Base-by-base conservation (phyloP, 1,284 basidiomycete species). In the Mycena sp. region DNA sequence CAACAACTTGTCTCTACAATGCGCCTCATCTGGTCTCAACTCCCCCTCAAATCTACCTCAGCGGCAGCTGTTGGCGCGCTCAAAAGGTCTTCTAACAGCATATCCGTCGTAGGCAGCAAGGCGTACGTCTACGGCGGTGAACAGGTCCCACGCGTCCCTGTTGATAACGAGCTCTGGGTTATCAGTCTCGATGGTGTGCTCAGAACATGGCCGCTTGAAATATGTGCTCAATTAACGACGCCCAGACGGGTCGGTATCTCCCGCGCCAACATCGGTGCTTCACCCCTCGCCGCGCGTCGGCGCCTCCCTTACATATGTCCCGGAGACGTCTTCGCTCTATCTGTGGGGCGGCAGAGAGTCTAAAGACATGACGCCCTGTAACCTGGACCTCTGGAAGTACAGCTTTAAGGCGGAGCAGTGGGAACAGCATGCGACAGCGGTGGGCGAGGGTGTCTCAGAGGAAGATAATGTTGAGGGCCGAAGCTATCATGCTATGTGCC, bases 401-500 rank as follows among this genome's bases (percentile, higher is more conserved):
- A 26, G 21, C 21, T 19, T 45, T 40, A 12, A 9, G 11, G 25
- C 38, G 21, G 29, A 29, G 17, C 21, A 55, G 21, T 55, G 53
- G 53, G 17, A 35, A 26, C 21, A 35, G 11, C 12, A 29, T n/a
- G 40, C 53, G 11, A 55, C 53, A 12, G 28, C 29, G 19, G 48
- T 17, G 28, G 19, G 19, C 25, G 37, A 7, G 41, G 30, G n/a
- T n/a, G 51, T 28, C 7, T n/a, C 32, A 2, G 37, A 38, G 16
- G 51, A 41, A 29, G 37, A 38, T 11, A 41, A 43, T 40, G 53
- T 55, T 30, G 53, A 29, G 37, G 28, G n/a, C 40, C 19, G 53
- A 45, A 55, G 53, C 16, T 55, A 55, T 30, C 53, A 55, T 30
- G 53, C 53, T n/a, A 55, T 55, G 53, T 55, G 53, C 28, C 23